Evolutionary conservation across 1,284 basidiomycete genomes (phyloP), one percentile per base, ranked within the genome.

Genomic region (Stygiomarasmius scandens): DNA sequence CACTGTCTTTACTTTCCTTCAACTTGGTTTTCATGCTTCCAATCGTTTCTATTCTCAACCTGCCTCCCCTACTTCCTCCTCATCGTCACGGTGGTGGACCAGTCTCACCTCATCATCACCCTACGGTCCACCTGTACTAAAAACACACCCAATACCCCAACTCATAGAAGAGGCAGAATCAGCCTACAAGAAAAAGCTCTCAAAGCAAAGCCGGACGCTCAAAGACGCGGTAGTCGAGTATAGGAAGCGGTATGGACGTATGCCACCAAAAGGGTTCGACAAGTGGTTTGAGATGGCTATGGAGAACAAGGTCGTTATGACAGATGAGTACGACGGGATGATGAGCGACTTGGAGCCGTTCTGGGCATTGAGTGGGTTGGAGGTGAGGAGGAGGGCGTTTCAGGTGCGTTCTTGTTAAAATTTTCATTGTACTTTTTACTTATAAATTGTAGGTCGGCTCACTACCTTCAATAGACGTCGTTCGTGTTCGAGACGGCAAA

Each of bases 291-390:
- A 77, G 55, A 97, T 96, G 73, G 91, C 90, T 20, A 76, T 82
- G 69, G 77, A 85, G 51, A 82, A 92, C 68, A 77, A 84, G 20
- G 88, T 92, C 54, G 83, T 87, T 66, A 86, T 98, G 75, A 80
- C 94, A 20, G 95, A 98, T 74, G 95, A 97, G 69, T 98, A 94
- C 68, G 93, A 97, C 66, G 83, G 86, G 27, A 79, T 97, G n/a
- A 72, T 84, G 56, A 77, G 81, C 50, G 95, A 97, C 69, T 74
- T 98, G 56, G 82, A 79, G 25, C 93, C 93, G 0, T 98, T 94
- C 69, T 91, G 89, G 83, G 71, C 78, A 9, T 69, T 97, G 36
- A 77, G 82, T 10, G 89, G 91, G 0, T 79, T 78, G 57, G 92
- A 96, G 68, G 68, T 97, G 48, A 77, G 90, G 57, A 73, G 82